Evolutionary conservation across 129 eudicot genomes (phyloP).

Genomic region (Erigeron canadensis): DNA sequence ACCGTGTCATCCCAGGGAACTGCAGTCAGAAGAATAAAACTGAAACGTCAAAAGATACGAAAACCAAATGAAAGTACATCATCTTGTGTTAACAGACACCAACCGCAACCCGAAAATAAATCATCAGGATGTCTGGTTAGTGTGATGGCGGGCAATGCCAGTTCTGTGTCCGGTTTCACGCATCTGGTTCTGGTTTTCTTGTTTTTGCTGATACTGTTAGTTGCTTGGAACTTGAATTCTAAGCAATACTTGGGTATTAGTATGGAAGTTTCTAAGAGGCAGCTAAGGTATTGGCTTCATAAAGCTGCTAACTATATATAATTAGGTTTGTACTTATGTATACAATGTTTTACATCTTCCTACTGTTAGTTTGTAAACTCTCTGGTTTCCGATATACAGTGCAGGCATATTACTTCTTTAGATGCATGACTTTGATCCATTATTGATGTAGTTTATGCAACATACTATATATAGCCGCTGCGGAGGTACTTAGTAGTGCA

Average conservation of each 20-base stretch:
- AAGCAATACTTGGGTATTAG: slow-evolving; percentile 12
- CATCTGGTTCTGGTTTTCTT: slow-evolving; percentile 30
- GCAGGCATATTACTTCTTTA: too few species aligned
- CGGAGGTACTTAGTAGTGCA: too few species aligned
- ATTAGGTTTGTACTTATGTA: slow-evolving; percentile 17
- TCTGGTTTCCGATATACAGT: too few species aligned
- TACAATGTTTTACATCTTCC: too few species aligned
- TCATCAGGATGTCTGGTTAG: neutral
- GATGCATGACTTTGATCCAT: too few species aligned
- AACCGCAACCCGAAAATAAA: neutral
- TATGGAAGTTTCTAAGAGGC: slow-evolving; percentile 10
- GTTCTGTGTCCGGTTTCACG: neutral
- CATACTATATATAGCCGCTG: too few species aligned
- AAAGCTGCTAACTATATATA: slow-evolving; percentile 26
- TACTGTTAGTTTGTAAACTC: too few species aligned
- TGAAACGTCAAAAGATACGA: slow-evolving; percentile 22
- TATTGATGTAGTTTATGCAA: too few species aligned
- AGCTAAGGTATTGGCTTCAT: slow-evolving; percentile 29
- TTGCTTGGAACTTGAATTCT: neutral
- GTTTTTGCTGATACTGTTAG: slow-evolving; percentile 29
- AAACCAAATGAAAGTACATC: neutral
- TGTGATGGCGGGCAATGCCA: slow-evolving; percentile 5
- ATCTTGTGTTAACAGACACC: neutral
- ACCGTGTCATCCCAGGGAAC: slow-evolving; percentile 49
- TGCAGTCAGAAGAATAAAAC: slow-evolving; percentile 53